Evolutionary conservation across 1,284 basidiomycete species (phyloP).

Genomic region (Pseudozyma sp.): DNA sequence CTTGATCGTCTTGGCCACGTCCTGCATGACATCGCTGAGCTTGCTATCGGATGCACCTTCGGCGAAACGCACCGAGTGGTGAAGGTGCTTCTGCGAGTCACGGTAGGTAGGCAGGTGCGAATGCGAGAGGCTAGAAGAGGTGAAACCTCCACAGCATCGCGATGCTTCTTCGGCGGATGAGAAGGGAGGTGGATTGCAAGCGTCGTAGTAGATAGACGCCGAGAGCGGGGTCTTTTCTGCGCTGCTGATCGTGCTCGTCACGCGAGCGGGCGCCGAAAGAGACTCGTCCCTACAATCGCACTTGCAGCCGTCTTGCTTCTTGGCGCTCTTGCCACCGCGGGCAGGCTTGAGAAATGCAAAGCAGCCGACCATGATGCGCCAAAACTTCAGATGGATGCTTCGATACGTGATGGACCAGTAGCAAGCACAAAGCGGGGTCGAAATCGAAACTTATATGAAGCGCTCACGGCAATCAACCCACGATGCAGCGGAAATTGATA

Average conservation of each 20-base stretch:
- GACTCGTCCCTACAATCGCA: slow-evolving; percentile 25
- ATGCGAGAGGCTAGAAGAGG: slow-evolving; percentile 8
- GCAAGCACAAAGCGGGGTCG: neutral
- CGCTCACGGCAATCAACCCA: neutral
- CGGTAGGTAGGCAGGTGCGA: slow-evolving; percentile 35
- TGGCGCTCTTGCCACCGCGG: slow-evolving; percentile 19
- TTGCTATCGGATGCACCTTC: neutral
- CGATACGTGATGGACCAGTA: neutral
- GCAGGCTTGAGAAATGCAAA: slow-evolving; percentile 41
- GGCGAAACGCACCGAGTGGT: slow-evolving; percentile 18
- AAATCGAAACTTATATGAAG: neutral
- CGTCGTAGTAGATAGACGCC: slow-evolving; percentile 44
- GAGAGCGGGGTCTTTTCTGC: slow-evolving; percentile 32
- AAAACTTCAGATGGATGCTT: neutral
- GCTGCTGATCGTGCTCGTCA: neutral
- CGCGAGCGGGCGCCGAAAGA: neutral
- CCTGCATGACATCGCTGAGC: slow-evolving; percentile 26
- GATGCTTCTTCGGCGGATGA: slow-evolving; percentile 7
- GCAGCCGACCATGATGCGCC: slow-evolving; percentile 30
- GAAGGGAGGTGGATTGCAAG: slow-evolving; percentile 45
- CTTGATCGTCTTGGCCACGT: slow-evolving; percentile 51
- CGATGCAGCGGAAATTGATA: neutral
- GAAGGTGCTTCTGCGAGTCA: slow-evolving; percentile 24
- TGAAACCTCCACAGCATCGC: slow-evolving; percentile 37
- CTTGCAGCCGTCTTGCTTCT: slow-evolving; percentile 5